Percentiles rank a stretch among this genome's conserved stretches.
phyloP scores from a whole-genome alignment of 163 green algal species.

The Chlamydomonas reinhardtii region DNA sequence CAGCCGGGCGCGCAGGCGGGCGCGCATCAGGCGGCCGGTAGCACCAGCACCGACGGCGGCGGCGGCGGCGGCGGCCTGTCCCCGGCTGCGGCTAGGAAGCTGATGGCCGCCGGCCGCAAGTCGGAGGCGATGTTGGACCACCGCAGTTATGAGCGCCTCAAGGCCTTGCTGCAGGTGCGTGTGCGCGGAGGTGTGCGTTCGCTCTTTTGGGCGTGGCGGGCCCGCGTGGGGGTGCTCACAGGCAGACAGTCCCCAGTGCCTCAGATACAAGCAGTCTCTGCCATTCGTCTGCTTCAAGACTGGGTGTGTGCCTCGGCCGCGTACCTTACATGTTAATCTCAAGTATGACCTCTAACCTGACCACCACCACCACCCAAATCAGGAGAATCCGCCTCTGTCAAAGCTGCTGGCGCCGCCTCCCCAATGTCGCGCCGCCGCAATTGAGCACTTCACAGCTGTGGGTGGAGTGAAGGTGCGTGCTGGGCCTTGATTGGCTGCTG shows the following conservation, averaged over 20 bases:
- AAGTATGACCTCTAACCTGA: too few relatives aligned
- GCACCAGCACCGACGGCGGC: neutral
- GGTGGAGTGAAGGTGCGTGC: neutral
- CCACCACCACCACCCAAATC: neutral
- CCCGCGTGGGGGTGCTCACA: too few relatives aligned
- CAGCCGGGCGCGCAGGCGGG: neutral
- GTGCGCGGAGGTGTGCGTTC: neutral
- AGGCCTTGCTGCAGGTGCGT: neutral
- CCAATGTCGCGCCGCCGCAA: neutral
- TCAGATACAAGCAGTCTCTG: too few relatives aligned
- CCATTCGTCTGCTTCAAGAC: too few relatives aligned
- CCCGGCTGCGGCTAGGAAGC: neutral
- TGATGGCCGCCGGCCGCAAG: neutral
- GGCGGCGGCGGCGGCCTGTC: neutral
- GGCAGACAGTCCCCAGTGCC: too few relatives aligned
- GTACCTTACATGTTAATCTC: too few relatives aligned
- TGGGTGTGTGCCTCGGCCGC: too few relatives aligned
- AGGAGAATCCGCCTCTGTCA: neutral
- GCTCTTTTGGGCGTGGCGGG: too few relatives aligned
- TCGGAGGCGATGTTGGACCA: neutral
- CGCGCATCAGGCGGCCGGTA: neutral
- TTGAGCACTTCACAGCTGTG: neutral
- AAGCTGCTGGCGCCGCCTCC: constrained; percentile 6
- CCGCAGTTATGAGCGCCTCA: neutral
- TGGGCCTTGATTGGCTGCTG: too few relatives aligned